These are phyloP conservation scores for Zygotorulaspora mrakii DNA, from an alignment of 1,139 yeast genomes.

Conservation along the genomic window DNA sequence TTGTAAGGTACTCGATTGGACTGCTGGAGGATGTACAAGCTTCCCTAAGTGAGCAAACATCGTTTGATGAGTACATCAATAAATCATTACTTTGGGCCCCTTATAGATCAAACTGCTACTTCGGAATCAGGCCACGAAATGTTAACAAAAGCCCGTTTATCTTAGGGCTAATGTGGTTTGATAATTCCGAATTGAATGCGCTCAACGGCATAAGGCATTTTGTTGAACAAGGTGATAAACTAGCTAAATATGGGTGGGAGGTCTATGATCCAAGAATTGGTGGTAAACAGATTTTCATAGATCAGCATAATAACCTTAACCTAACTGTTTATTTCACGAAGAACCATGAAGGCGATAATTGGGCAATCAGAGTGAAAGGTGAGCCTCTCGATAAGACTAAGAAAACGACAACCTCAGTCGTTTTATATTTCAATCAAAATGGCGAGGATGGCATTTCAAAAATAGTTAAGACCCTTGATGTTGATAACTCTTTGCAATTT, in stretches of 20 bases:
- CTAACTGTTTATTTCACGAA: conserved; percentile 75
- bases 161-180: conserved; percentile 89
- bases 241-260: conserved; percentile 81
- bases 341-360: conserved; percentile 58
- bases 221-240: conserved; percentile 70
- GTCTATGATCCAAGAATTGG: conserved; percentile 83
- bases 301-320: conserved; percentile 58
- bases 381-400: conserved; percentile 51
- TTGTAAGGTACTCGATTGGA: conserved; percentile 5
- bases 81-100: conserved; percentile 82
- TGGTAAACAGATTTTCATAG: conserved; percentile 74
- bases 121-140: conserved; percentile 78
- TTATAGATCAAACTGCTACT: conserved; percentile 78
- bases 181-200: conserved; percentile 56
- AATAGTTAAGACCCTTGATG: conserved; percentile 37
- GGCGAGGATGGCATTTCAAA: conserved; percentile 51
- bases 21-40: conserved; percentile 1
- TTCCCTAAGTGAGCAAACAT: conserved; percentile 1
- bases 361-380: conserved; percentile 74
- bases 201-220: conserved; percentile 66
- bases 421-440: conserved; percentile 57
- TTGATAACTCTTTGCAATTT: conserved; percentile 41
- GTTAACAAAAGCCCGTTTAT: conserved; percentile 61
- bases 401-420: conserved; percentile 55
- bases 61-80: conserved; percentile 36